Evolutionary conservation across 202 grass and related monocot genomes (phyloP).

Genomic region (Tripidium arundinaceum): DNA sequence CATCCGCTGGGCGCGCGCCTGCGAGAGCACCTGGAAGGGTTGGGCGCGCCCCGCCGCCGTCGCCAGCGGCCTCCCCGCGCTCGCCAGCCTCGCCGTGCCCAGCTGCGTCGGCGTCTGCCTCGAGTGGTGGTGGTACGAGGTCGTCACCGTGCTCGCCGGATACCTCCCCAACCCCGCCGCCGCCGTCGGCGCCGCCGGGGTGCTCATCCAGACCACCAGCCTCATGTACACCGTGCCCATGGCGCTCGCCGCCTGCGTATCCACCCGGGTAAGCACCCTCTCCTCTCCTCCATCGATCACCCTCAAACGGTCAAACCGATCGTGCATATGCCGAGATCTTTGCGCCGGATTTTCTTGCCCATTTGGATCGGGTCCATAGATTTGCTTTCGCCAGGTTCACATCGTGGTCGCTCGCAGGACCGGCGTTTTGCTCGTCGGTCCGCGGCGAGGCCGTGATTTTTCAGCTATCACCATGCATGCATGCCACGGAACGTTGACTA

Average conservation of each 20-base stretch:
- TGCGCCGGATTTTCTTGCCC: neutral
- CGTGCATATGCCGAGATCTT: neutral
- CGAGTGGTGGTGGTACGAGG: slow-evolving; percentile 99
- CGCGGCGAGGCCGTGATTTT: neutral
- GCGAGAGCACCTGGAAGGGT: slow-evolving; percentile 64
- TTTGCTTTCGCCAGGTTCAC: neutral
- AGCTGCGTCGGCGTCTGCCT: slow-evolving; percentile 82
- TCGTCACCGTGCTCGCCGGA: slow-evolving; percentile 79
- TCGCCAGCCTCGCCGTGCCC: slow-evolving; percentile 69
- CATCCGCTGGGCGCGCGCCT: slow-evolving; percentile 51
- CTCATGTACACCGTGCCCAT: slow-evolving; percentile 97
- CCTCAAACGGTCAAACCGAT: neutral
- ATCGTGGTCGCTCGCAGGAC: neutral
- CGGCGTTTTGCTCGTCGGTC: neutral
- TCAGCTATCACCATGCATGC: neutral
- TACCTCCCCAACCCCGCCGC: slow-evolving; percentile 79
- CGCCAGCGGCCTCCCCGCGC: slow-evolving; percentile 35
- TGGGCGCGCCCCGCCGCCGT: slow-evolving; percentile 45
- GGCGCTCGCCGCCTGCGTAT: slow-evolving; percentile 80
- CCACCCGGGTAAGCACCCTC: slow-evolving; percentile 75
- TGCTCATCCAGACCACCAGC: slow-evolving; percentile 91
- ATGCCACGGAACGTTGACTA: neutral
- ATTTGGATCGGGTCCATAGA: neutral
- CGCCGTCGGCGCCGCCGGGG: slow-evolving; percentile 70
- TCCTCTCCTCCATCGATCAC: neutral